A percentile compares a stretch with the other conserved stretches of the same genome.
Evolutionary conservation across 768 basidiomycete species (phyloP).

Genomic region (Auriscalpium vulgare): DNA sequence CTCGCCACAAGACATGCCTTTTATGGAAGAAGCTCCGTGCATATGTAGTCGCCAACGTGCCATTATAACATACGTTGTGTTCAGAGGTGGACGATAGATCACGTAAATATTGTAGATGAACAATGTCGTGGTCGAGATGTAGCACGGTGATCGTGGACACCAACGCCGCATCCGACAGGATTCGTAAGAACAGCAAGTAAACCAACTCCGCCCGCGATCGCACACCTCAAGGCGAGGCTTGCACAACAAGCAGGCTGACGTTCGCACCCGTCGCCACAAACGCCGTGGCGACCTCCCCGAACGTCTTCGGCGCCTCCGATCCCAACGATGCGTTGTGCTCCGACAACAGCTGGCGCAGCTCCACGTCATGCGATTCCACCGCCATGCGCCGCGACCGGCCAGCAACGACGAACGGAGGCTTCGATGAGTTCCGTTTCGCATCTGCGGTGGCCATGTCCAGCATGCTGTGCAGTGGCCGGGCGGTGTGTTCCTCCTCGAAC

Average conservation of each 20-base stretch:
- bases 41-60: no score
- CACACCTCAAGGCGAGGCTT: conserved; percentile 27
- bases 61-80: no score
- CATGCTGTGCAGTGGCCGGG: conserved; percentile 49
- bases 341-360: conserved; percentile 43
- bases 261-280: conserved; percentile 46
- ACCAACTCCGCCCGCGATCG: no score
- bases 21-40: no score
- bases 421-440: conserved; percentile 23
- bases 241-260: conserved; percentile 48
- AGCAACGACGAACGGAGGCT: conserved; percentile 50
- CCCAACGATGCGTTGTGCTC: conserved; percentile 36
- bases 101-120: no score
- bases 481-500: conserved; percentile 45
- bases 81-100: no score
- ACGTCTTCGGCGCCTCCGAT: conserved; percentile 56
- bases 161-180: no score
- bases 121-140: no score
- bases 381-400: conserved; percentile 74
- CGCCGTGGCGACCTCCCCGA: conserved; percentile 71
- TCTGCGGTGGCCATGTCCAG: conserved; percentile 32
- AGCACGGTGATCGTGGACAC: no score
- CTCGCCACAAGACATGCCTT: no score
- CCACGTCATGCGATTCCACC: conserved; percentile 46
- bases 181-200: no score